A percentile compares a stretch with the other conserved stretches of the same genome.
These are phyloP conservation scores for Coemansia asiatica DNA, from an alignment of 192 early-diverging fungal genomes.

Conservation along the genomic window DNA sequence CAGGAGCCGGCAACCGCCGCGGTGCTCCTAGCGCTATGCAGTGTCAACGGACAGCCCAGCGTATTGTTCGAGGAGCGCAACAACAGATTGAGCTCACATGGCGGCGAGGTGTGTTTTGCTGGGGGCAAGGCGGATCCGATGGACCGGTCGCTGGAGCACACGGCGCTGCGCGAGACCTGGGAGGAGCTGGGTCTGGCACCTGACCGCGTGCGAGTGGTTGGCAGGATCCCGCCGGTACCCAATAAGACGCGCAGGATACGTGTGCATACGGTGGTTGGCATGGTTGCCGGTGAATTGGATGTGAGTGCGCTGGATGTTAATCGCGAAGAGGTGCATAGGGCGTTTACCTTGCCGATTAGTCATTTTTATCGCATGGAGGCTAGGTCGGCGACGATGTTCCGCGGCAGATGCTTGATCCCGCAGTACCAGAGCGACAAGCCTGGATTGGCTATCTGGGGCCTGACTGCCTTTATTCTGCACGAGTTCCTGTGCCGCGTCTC, in stretches of 20 bases:
- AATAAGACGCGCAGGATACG: constrained; percentile 59
- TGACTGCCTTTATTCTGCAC: constrained; percentile 79
- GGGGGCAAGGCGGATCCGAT: constrained; percentile 69
- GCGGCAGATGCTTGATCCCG: constrained; percentile 58
- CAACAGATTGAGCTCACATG: constrained; percentile 64
- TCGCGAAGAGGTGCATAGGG: constrained; percentile 65
- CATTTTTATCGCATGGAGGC: constrained; percentile 61
- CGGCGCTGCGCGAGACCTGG: constrained; percentile 77
- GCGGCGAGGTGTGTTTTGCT: constrained; percentile 78
- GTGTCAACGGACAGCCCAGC: constrained; percentile 59
- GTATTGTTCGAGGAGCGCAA: constrained; percentile 81
- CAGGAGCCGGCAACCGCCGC: constrained; percentile 21
- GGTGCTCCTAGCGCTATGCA: constrained; percentile 63
- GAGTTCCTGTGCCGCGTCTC: constrained; percentile 44
- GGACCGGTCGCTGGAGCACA: constrained; percentile 59
- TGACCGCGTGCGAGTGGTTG: constrained; percentile 59
- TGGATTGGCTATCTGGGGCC: constrained; percentile 68
- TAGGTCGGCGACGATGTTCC: constrained; percentile 53
- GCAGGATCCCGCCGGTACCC: constrained; percentile 61
- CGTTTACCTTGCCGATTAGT: constrained; percentile 68
- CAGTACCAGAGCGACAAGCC: constrained; percentile 59
- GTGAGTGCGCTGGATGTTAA: constrained; percentile 53
- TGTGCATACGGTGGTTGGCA: constrained; percentile 66
- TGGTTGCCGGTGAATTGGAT: constrained; percentile 52
- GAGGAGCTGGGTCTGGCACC: constrained; percentile 71